Percentiles rank a stretch among this genome's conserved stretches.
These are phyloP conservation scores for Picea abies DNA, from an alignment of 83 land plant species.

Conservation along the genomic window DNA sequence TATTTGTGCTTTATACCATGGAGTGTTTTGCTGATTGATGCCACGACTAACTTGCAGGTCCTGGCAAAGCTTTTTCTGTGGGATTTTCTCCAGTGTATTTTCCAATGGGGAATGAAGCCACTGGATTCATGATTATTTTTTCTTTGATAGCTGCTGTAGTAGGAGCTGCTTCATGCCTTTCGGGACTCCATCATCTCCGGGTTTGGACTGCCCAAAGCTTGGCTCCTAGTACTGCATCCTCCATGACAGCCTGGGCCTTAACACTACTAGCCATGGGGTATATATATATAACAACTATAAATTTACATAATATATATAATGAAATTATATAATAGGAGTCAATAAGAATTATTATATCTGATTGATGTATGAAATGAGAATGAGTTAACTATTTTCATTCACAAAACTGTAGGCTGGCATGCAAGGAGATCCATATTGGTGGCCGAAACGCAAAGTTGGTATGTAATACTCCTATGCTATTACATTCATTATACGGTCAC, in stretches of 20 bases:
- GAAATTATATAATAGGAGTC: not conserved
- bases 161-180: conserved; percentile 54
- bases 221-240: conserved; percentile 48
- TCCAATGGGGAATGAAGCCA: conserved; percentile 67
- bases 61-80: conserved; percentile 37
- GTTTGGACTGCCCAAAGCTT: conserved; percentile 45
- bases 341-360: not conserved
- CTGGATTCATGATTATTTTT: conserved; percentile 64
- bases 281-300: conserved; percentile 5
- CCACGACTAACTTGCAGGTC: conserved; percentile 23
- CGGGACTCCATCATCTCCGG: conserved; percentile 48
- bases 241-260: conserved; percentile 57
- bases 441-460: conserved; percentile 54
- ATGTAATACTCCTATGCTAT: not conserved
- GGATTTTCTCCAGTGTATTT: conserved; percentile 10
- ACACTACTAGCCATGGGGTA: conserved; percentile 77
- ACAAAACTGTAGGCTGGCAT: conserved; percentile 32
- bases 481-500: not conserved
- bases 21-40: not conserved
- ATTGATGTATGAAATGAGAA: too few species aligned
- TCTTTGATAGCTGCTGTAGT: conserved; percentile 60
- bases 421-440: conserved; percentile 48
- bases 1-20: too few species aligned
- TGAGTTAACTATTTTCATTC: not conserved
- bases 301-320: not conserved